phyloP scores from a whole-genome alignment of 129 eudicot genomes.

The Helianthus tuberosus region DNA sequence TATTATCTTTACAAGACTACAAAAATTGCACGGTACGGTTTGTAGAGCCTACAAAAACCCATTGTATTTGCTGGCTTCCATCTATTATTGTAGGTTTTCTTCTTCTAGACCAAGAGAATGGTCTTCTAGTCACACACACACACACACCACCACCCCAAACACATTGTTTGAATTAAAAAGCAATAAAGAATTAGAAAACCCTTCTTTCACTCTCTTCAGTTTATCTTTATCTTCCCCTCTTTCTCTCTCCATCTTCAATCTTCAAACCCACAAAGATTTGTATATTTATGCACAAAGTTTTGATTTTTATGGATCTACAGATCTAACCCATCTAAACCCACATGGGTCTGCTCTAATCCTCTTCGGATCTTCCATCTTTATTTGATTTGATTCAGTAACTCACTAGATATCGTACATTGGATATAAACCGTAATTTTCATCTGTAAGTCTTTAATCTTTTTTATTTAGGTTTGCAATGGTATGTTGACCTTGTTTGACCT shows the following conservation, averaged over 20 bases:
- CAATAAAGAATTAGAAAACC: neutral
- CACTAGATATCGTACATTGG: conserved; percentile 25
- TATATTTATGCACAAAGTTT: conserved; percentile 16
- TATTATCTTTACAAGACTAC: neutral
- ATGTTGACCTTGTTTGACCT: conserved; percentile 31
- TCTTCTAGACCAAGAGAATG: neutral
- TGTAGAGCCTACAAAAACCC: conserved; percentile 20
- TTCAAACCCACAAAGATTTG: conserved; percentile 1
- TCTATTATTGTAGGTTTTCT: neutral
- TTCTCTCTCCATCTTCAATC: conserved; percentile 8
- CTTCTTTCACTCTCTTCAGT: conserved; percentile 22
- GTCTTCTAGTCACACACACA: conserved; percentile 8
- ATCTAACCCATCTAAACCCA: conserved; percentile 39
- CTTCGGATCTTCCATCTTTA: conserved; percentile 47
- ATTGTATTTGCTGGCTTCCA: conserved; percentile 9
- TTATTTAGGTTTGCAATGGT: conserved; percentile 7
- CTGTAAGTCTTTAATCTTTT: conserved; percentile 36
- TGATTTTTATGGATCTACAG: conserved; percentile 59
- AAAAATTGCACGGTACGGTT: neutral
- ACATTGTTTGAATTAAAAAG: neutral
- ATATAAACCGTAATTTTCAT: conserved; percentile 34
- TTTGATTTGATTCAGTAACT: conserved; percentile 40
- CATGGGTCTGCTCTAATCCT: conserved; percentile 33
- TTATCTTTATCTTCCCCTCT: conserved; percentile 30
- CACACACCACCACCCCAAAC: neutral